Evolutionary conservation across 345 rosid species (phyloP), one percentile per base, ranked within the genome.

Genomic region (Euphorbia lathyris): DNA sequence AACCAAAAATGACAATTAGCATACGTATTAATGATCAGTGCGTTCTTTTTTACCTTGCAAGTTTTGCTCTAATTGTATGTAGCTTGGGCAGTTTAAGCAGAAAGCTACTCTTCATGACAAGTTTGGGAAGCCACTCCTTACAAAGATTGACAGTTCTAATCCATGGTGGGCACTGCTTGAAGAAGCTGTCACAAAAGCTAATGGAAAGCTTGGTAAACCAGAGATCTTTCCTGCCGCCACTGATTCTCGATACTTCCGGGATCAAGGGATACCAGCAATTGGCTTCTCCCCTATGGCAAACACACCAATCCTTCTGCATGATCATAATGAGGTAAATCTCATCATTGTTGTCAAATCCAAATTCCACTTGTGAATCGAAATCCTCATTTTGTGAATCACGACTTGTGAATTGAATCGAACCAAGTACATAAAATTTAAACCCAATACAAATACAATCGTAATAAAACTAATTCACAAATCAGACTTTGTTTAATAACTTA

Each of bases 231-330:
- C 94, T 16, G 98, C 92, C 0, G 63, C 99, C 52, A 95, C 98
- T 4, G 99, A 95, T 79, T 80, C 90, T 78, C 94, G 89, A 67
- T 88, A 84, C 81, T 90, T 92, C 68, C 83, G 96, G 26, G 29
- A 51, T 22, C 76, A 22, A 51, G 98, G 98, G 65, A 36, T 95
- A 58, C 92, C 92, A 25, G 96, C 97, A 2, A 83, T 95, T 78
- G 96, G 98, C 30, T 92, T 95, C 78, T 92, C 98, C 63, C 99
- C 97, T 7, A 90, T 95, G 83, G 87, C 88, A 57, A 87, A 95
- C 75, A 95, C 98, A 22, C 99, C 98, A 53, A 36, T 85, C 65
- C 85, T 95, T 68, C 88, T 95, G 72, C 99, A 95, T 67, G 97
- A 84, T 80, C 99, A 95, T 74, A 89, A 95, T 64, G 99, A 95